phyloP scores from a whole-genome alignment of 345 rosid species.

The Sonneratia alba region DNA sequence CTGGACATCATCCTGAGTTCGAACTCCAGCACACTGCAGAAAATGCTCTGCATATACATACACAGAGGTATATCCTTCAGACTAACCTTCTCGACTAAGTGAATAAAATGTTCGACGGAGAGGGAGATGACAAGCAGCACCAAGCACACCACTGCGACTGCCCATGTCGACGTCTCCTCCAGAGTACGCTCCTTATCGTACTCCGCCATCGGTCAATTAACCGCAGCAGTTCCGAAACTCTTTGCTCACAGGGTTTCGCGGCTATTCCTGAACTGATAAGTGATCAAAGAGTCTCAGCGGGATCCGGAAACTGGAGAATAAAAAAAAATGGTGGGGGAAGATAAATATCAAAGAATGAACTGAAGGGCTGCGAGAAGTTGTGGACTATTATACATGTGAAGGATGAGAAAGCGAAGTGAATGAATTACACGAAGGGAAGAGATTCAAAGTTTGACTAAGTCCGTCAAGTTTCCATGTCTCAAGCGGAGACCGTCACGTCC shows the following conservation, averaged over 20 bases:
- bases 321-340: background rate
- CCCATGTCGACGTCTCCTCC: conserved; percentile 38
- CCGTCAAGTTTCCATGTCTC: background rate
- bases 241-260: background rate
- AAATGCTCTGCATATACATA: background rate
- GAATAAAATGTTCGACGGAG: conserved; percentile 25
- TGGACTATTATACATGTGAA: background rate
- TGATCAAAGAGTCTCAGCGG: too few relatives aligned
- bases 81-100: conserved; percentile 25
- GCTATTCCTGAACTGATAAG: too few relatives aligned
- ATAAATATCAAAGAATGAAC: background rate
- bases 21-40: too few relatives aligned
- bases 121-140: conserved; percentile 32
- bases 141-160: conserved; percentile 36
- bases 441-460: background rate
- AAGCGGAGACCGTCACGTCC: background rate
- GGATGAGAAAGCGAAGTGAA: background rate
- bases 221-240: background rate
- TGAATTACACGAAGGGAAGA: background rate
- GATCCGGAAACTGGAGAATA: background rate
- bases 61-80: background rate
- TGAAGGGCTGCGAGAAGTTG: background rate
- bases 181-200: conserved; percentile 18
- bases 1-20: too few relatives aligned
- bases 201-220: background rate